Base-by-base conservation (phyloP, 345 rosid species). In the Aquilaria yunnanensis region DNA sequence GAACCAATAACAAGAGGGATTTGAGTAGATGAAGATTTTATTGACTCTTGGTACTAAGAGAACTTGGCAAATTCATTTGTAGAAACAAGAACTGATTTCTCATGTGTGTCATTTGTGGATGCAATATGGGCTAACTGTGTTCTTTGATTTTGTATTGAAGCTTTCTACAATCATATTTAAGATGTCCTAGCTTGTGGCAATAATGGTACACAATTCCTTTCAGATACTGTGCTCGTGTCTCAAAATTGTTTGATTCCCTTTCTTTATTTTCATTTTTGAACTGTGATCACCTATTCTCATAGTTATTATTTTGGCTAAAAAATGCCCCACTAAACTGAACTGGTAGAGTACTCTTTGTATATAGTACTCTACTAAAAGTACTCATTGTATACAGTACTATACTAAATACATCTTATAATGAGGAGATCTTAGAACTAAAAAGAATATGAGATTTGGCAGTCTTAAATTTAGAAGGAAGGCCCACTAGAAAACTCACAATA, bases 361-460 rank as follows among this genome's bases (percentile, higher is more conserved):
- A 7, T 0, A 31, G n/a, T 7, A 50, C 1, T 12, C 52, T 12
- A 1, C 14, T 10, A 1, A 50, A 9, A 11, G 52, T 11, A 9
- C 9, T 32, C 10, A 31, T n/a, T 30, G 47, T 57, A 0, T 0
- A 7, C 1, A 31, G n/a, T 7, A 50, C 1, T 12, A 12, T 12
- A 1, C 14, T 10, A 1, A 50, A 9, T 4, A 16, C 14, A 0
- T 60, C 56, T 0, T 64, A 14, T 1, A 64, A 14, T 2, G 59
- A 43, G 23, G 60, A 31, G 13, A 64, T 41, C 51, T 64, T 16
- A 6, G 37, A 10, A 30, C 51, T 43, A 9, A 37, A 29, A 5
- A 64, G 52, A 10, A 54, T 41, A 1, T 64, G 59, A 12, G 67
- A 64, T 23, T 64, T 55, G 0, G 31, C 43, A 41, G 13, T 29